phyloP scores from a whole-genome alignment of 2,329 filamentous ascomycete genomes.

The Aureobasidium sp. region DNA sequence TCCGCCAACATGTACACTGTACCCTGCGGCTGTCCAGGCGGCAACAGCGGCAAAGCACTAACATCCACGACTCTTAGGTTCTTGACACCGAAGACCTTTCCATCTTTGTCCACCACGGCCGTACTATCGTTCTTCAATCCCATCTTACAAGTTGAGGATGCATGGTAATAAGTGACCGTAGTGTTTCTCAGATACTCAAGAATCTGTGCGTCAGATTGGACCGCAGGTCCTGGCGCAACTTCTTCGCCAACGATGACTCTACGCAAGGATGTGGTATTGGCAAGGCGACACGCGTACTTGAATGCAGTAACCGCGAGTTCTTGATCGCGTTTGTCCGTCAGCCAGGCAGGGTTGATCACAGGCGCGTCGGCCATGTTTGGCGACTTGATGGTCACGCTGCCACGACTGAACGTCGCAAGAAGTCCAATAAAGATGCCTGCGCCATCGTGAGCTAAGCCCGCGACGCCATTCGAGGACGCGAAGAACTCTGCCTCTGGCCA shows the following conservation, averaged over 20 bases:
- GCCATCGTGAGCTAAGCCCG: not conserved
- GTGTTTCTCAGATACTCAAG: not conserved
- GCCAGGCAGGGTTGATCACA: constrained; percentile 31
- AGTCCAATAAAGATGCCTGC: constrained; percentile 20
- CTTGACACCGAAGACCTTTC: constrained; percentile 18
- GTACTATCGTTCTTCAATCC: constrained; percentile 18
- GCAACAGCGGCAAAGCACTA: constrained; percentile 19
- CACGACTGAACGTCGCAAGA: constrained; percentile 29
- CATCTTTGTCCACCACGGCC: constrained; percentile 22
- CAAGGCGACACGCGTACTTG: constrained; percentile 16
- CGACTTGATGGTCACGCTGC: constrained; percentile 29
- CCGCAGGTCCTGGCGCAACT: constrained; percentile 10
- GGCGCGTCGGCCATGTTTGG: constrained; percentile 25
- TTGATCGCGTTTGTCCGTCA: constrained; percentile 28
- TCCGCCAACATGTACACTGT: constrained; percentile 17
- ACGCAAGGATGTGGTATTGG: not conserved
- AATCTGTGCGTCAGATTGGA: not conserved
- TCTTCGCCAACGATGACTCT: not conserved
- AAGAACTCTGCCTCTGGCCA: constrained; percentile 27
- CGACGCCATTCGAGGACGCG: not conserved
- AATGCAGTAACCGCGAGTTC: constrained; percentile 28
- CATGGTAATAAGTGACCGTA: constrained; percentile 4
- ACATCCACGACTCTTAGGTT: not conserved
- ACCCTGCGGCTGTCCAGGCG: constrained; percentile 23
- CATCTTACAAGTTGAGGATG: constrained; percentile 20